Percentiles rank a stretch among this genome's conserved stretches.
Evolutionary conservation across 306 rosid species (phyloP).

Genomic region (Quercus glauca): DNA sequence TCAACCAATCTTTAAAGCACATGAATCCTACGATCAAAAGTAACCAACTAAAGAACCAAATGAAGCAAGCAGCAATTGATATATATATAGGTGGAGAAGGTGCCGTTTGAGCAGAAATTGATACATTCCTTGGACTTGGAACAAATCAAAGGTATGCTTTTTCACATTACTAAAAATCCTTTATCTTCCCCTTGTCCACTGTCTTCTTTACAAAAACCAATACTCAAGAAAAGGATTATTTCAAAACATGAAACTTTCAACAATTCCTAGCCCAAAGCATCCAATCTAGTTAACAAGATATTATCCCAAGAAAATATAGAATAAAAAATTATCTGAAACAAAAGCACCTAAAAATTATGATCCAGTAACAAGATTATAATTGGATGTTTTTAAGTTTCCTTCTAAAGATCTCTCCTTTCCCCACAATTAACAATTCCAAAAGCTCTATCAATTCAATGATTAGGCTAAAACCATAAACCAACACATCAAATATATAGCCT

Average conservation of each 20-base stretch:
- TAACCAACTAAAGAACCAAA: not conserved
- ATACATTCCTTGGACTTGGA: not conserved
- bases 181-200: not conserved
- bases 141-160: not conserved
- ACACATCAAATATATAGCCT: not conserved
- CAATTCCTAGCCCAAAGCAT: not conserved
- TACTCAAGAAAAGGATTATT: too few relatives aligned
- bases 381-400: not conserved
- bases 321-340: not conserved
- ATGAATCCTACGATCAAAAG: not conserved
- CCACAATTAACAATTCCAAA: not conserved
- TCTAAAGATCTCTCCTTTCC: not conserved
- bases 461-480: conserved; percentile 3
- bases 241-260: not conserved
- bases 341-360: not conserved
- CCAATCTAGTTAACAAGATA: not conserved
- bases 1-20: not conserved
- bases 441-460: not conserved
- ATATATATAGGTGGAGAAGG: too few relatives aligned
- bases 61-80: not conserved
- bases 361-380: not conserved
- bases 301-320: too few relatives aligned
- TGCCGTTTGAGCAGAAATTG: not conserved
- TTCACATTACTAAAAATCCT: too few relatives aligned
- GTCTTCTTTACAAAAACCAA: not conserved